phyloP scores from a whole-genome alignment of 2,329 filamentous ascomycete species.

The Colletotrichum sp. region DNA sequence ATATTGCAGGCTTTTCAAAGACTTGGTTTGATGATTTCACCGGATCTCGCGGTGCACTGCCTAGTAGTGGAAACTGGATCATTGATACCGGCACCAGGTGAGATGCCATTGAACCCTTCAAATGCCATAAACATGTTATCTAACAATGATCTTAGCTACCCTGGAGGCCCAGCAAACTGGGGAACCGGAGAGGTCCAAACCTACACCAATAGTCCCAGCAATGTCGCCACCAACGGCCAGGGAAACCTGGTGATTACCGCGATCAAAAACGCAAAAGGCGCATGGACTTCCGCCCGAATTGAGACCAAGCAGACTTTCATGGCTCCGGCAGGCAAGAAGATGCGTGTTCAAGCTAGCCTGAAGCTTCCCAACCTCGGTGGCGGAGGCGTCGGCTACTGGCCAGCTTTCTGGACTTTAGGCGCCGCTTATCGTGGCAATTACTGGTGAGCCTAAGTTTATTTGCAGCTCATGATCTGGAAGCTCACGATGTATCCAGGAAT shows the following conservation, averaged over 20 bases:
- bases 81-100: conserved; percentile 40
- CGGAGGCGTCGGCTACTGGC: conserved; percentile 44
- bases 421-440: conserved; percentile 40
- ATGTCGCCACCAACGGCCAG: conserved; percentile 54
- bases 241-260: conserved; percentile 51
- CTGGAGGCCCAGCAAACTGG: conserved; percentile 48
- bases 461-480: conserved; percentile 54
- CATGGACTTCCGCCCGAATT: conserved; percentile 51
- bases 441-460: conserved; percentile 27
- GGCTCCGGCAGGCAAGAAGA: conserved; percentile 35
- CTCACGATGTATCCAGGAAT: conserved; percentile 42
- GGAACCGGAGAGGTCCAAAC: conserved; percentile 52
- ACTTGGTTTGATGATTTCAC: conserved; percentile 49
- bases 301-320: conserved; percentile 40
- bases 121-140: too few species aligned
- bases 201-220: conserved; percentile 45
- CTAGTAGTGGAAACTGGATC: conserved; percentile 48
- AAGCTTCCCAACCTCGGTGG: conserved; percentile 28
- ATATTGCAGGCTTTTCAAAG: conserved; percentile 33
- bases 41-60: conserved; percentile 37
- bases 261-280: conserved; percentile 33
- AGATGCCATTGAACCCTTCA: neutral
- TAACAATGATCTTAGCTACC: conserved; percentile 32
- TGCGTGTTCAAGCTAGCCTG: conserved; percentile 41
- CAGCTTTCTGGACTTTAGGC: conserved; percentile 52